Evolutionary conservation across 768 basidiomycete genomes (phyloP), one percentile per base, ranked within the genome.

Genomic region (Hygrophorus pudorinus): DNA sequence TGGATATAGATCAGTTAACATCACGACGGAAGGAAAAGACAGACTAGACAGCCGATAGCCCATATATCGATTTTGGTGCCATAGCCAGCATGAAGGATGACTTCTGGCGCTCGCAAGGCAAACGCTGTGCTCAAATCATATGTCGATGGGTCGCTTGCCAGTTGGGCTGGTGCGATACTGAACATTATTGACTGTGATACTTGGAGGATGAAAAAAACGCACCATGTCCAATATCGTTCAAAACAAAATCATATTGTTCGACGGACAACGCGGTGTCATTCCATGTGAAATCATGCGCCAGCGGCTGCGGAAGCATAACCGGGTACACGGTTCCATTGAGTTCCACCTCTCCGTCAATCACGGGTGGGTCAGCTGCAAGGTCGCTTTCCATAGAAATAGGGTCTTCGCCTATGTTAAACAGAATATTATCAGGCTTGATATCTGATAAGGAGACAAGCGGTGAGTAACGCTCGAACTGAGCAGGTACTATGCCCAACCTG

Each of bases 401-500:
- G 29, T 14, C 31, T 16, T 21, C 34, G 21, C 32, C n/a, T n/a
- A n/a, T 27, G 43, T 53, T 44, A 36, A 61, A 54, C 14, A 59
- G 53, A 9, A 59, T 50, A 41, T 61, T 57, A 36, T 53, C 54
- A 9, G 48, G 53, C 39, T 58, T 61, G 17, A 61, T 29, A 49
- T 56, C 57, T 60, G n/a, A n/a, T n/a, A n/a, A 42, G 6, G 24
- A 20, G 5, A 10, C 11, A 45, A 14, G 29, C 21, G 12, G 32
- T 38, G 6, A 44, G 34, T 30, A 33, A 11, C 18, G 1, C 35
- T 28, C 16, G 10, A 16, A 34, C 30, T 5, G 32, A 27, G n/a
- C 41, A 13, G 9, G 17, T 9, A n/a, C 38, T 5, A 14, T 14
- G 6, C n/a, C 48, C 21, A 3, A 52, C 54, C 56, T 38, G 54